Evolutionary conservation across 495 filamentous ascomycete species (phyloP).

Genomic region (Pyrenopolyporus hunteri): DNA sequence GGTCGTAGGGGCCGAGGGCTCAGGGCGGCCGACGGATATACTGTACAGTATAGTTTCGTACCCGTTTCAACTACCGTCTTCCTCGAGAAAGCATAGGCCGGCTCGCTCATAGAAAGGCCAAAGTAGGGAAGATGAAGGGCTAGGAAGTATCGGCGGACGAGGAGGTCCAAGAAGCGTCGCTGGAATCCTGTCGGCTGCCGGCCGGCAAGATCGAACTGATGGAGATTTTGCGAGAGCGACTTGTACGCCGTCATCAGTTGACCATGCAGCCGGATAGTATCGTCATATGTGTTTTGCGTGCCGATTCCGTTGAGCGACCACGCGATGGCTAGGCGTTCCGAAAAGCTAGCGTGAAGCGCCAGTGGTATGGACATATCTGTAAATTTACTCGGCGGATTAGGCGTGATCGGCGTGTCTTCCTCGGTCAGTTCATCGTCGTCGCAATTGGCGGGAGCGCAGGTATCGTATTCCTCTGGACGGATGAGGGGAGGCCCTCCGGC

Average conservation of each 20-base stretch:
- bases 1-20: conserved; percentile 13
- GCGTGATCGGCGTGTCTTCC: conserved; percentile 23
- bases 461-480: conserved; percentile 53
- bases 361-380: conserved; percentile 54
- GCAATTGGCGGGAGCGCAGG: conserved; percentile 55
- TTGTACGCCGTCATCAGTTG: conserved; percentile 48
- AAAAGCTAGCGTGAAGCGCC: conserved; percentile 53
- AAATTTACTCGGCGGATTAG: conserved; percentile 46
- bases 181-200: conserved; percentile 46
- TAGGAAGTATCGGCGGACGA: conserved; percentile 54
- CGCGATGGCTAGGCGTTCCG: conserved; percentile 53
- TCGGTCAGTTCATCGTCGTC: conserved; percentile 49
- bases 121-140: conserved; percentile 58
- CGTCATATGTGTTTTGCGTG: conserved; percentile 42
- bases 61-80: conserved; percentile 56
- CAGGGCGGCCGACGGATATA: conserved; percentile 44
- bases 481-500: conserved; percentile 61
- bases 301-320: conserved; percentile 55
- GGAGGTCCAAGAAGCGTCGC: conserved; percentile 48
- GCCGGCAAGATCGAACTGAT: conserved; percentile 32
- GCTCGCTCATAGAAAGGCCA: conserved; percentile 43
- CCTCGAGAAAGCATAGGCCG: conserved; percentile 57
- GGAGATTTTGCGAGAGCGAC: conserved; percentile 48
- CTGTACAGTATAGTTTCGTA: conserved; percentile 55
- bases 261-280: conserved; percentile 42